Base-by-base conservation (phyloP, 192 early-diverging fungal genomes). In the Funneliformis geosporum region DNA sequence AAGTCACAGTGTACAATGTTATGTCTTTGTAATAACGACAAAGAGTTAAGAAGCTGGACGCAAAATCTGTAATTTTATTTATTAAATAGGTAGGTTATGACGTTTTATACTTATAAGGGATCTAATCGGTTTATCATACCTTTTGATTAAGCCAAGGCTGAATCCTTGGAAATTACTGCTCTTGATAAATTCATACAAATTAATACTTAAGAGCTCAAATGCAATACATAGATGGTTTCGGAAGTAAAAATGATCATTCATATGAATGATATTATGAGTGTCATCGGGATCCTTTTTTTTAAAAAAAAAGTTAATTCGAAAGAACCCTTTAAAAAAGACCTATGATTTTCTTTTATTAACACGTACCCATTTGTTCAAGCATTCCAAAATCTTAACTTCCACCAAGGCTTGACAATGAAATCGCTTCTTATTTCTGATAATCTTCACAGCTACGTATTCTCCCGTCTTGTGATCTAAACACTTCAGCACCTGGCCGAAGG, bases 111-210 rank as follows among this genome's bases (percentile, higher is more conserved):
- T 39, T 46, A 61, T 67, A 42, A 18, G 38, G 1, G 21, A 39
- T 68, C 7, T 2, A 1, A 33, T 8, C 60, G 27, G 50, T 18
- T 14, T 39, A 10, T 25, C 60, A 60, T 85, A 93, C 89, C 87
- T 81, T 81, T 87, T 86, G 47, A 95, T 90, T 10, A 95, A 89
- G 5, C 91, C 90, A 68, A 94, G 80, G 83, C 91, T 91, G 59
- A 95, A 95, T 12, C 97, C 97, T 42, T 93, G 86, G 85, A 98
- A 99, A 73, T 93, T 89, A 80, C 96, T 94, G 28, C 90, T 93
- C 87, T 97, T 97, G 69, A 99, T 90, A 87, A 96, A 98, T 80
- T 99, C 97, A 85, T 99, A 99, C 75, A 99, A 85, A 73, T 99
- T 99, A 75, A 95, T 93, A 60, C 94, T 95, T 47, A 99, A 89